These are phyloP conservation scores for Hibiscus syriacus DNA, from an alignment of 345 rosid species.

Conservation along the genomic window DNA sequence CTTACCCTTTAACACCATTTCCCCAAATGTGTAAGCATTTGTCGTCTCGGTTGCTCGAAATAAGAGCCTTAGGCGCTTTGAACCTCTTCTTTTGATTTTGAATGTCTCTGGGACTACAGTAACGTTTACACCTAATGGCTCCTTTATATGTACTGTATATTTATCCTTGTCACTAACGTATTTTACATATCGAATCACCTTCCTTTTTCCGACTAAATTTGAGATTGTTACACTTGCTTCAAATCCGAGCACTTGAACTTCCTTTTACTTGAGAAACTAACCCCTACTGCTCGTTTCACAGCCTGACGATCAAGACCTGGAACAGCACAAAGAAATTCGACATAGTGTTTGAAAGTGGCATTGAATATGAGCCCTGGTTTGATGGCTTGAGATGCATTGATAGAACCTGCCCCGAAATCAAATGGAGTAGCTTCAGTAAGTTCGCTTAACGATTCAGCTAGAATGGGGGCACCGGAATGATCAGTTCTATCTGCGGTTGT, in stretches of 20 bases:
- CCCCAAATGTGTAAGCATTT: conserved; percentile 14
- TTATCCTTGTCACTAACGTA: conserved; percentile 22
- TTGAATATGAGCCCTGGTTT: conserved; percentile 43
- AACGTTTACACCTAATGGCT: conserved; percentile 26
- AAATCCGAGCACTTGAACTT: conserved; percentile 33
- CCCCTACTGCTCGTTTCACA: conserved; percentile 27
- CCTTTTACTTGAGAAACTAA: conserved; percentile 20
- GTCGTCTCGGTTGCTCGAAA: conserved; percentile 17
- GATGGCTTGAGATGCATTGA: conserved; percentile 31
- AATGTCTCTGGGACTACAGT: conserved; percentile 18
- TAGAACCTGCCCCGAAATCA: conserved; percentile 38
- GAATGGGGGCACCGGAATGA: conserved; percentile 27
- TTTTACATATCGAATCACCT: conserved; percentile 26
- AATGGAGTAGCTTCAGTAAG: conserved; percentile 33
- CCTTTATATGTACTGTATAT: conserved; percentile 23
- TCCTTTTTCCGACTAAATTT: conserved; percentile 30
- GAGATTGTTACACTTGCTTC: conserved; percentile 30
- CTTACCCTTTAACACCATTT: not conserved
- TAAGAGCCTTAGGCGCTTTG: conserved; percentile 24
- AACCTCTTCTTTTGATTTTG: conserved; percentile 18
- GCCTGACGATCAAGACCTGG: conserved; percentile 30
- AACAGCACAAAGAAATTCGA: conserved; percentile 38
- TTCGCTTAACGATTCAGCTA: conserved; percentile 28
- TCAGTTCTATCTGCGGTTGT: conserved; percentile 32
- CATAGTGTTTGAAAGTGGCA: conserved; percentile 25